Evolutionary conservation across 2,329 filamentous ascomycete genomes (phyloP), one percentile per base, ranked within the genome.

Genomic region (Talaromyces amestolkiae): DNA sequence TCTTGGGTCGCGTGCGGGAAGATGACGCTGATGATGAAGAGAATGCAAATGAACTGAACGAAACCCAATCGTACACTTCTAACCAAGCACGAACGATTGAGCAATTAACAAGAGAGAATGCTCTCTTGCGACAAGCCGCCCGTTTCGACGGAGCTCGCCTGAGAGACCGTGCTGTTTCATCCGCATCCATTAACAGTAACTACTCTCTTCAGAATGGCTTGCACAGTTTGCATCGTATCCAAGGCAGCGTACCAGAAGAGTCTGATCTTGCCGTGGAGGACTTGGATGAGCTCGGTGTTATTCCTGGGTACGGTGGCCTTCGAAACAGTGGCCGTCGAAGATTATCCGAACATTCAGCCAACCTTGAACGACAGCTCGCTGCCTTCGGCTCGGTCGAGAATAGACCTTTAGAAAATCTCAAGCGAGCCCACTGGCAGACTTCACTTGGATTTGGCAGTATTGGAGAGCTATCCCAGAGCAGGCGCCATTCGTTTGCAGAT

Each of bases 401-500:
- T 63, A 78, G 80, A 63, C 73, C 75, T 11, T 69, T 82, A 17
- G 81, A 83, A 15, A 81, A 76, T 70, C 73, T 80, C 58, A 78
- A 79, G 64, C 81, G 81, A 70, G 79, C 77, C 51, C 80, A 83
- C 64, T 84, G 82, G 82, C 81, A 83, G 67, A 83, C 81, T 17
- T 81, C 80, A 3, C 77, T 83, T 33, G 81, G 80, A 13, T 83
- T 83, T 70, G 79, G 80, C 31, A 74, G 79, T 63, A 73, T 81
- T 51, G 71, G 75, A 39, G 81, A 83, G 66, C 73, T 79, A 27
- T 77, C 82, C 35, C 81, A 83, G 68, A 83, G 82, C 68, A 80
- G 82, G 43, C 80, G 82, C 22, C 82, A 84, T 70, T 83, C 82
- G 17, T 83, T 84, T 66, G 82, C 81, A 33, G 81, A 83, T 67